These are phyloP conservation scores for Fragilariopsis cylindrus DNA, from an alignment of 108 stramenopile species.

Conservation along the genomic window DNA sequence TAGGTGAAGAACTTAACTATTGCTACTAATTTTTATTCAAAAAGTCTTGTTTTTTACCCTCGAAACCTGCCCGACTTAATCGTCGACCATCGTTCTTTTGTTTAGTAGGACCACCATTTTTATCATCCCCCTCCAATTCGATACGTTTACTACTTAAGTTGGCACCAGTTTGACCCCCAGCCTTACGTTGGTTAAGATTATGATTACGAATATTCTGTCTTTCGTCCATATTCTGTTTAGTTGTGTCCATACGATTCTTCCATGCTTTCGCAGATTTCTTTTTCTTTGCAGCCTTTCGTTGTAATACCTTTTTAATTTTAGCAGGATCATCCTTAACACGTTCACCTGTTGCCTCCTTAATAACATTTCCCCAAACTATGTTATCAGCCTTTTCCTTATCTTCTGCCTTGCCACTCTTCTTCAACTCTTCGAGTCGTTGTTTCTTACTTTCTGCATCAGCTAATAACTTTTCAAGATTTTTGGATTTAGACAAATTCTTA, in stretches of 20 bases:
- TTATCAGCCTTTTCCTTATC: conserved; percentile 72
- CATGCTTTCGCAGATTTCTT: conserved; percentile 78
- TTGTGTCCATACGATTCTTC: conserved; percentile 72
- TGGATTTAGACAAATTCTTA: conserved; percentile 66
- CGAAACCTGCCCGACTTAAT: conserved; percentile 79
- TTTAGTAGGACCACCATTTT: conserved; percentile 25
- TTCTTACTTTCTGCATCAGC: conserved; percentile 86
- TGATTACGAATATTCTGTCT: conserved; percentile 84
- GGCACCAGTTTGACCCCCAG: conserved; percentile 74
- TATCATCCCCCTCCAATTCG: conserved; percentile 45
- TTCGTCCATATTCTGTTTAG: conserved; percentile 62
- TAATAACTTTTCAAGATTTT: conserved; percentile 80
- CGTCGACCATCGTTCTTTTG: conserved; percentile 44
- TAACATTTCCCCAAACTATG: conserved; percentile 78
- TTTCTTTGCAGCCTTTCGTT: conserved; percentile 87
- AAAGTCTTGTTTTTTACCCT: conserved; percentile 80
- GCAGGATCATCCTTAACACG: conserved; percentile 84
- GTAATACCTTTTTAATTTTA: conserved; percentile 80
- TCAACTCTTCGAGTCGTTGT: conserved; percentile 68
- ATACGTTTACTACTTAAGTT: conserved; percentile 78
- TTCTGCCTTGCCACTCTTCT: conserved; percentile 59
- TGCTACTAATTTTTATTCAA: conserved; percentile 59
- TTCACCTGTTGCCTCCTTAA: conserved; percentile 65
- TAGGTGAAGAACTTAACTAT: background rate
- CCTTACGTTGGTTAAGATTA: conserved; percentile 74